Base-by-base conservation (phyloP, 2,329 filamentous ascomycete species). In the Ceratocystis ficicola region DNA sequence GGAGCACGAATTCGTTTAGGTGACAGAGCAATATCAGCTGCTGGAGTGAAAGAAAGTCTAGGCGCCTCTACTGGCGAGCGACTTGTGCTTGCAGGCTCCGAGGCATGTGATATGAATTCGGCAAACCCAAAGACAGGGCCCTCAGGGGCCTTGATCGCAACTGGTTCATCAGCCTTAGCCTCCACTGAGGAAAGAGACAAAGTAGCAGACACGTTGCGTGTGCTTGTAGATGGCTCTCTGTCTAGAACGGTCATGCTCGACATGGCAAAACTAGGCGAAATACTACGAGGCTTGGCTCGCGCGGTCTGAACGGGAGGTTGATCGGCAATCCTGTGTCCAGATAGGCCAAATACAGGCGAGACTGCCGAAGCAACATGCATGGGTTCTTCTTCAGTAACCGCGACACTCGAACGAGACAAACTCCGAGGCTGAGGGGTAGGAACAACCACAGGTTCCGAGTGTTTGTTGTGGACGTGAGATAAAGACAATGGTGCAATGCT, bases 81-180 rank as follows among this genome's bases (percentile, higher is more conserved):
- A 28, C 5, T 15, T 28, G 52, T 28, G 20, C 73, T 44, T 17
- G 72, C 66, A 22, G 72, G 73, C 57, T 73, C 70, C n/a, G 73
- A 63, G 52, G 69, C 69, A 66, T 74, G 68, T 17, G 73, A 69
- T 46, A 70, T 63, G 44, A 74, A 70, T 2, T 67, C 64, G 1
- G 74, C 72, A 28, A 75, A 62, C 0, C 70, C 70, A 20, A 75
- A 66, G 1, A 57, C 57, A 15, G 67, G 41, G 25, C 64, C 62
- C n/a, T 59, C 5, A 22, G 48, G 36, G 12, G 17, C 32, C 1
- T 44, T 63, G 15, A 50, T 64, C 2, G 44, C 50, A 60, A 66
- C 64, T 2, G 68, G 68, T 20, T 65, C 64, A 17, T 67, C 62
- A 50, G 69, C 66, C 67, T 71, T 70, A 3, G 70, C 68, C 32